phyloP scores from a whole-genome alignment of 2,329 filamentous ascomycete genomes.

The Paecilomyces niveus region DNA sequence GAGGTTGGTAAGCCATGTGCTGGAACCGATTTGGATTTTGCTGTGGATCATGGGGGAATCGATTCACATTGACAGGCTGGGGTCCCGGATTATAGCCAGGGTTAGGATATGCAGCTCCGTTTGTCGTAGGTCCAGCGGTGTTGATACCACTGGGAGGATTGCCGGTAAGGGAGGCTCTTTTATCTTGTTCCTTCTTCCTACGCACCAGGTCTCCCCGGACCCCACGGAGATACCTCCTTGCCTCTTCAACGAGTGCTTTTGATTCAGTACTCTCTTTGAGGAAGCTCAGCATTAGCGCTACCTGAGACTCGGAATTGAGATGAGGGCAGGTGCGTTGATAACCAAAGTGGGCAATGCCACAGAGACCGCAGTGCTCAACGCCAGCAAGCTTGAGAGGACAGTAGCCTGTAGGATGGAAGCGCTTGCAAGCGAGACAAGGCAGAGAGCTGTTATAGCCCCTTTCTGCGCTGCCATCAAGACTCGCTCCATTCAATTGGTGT shows the following conservation, averaged over 20 bases:
- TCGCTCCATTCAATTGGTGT: background rate
- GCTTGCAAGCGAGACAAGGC: constrained; percentile 48
- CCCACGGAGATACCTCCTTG: constrained; percentile 50
- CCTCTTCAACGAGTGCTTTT: constrained; percentile 45
- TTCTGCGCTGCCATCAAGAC: constrained; percentile 13
- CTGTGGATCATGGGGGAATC: background rate
- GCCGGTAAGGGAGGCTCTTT: background rate
- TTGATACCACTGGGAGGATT: background rate
- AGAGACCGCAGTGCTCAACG: constrained; percentile 56
- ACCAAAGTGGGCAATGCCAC: constrained; percentile 57
- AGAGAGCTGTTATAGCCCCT: background rate
- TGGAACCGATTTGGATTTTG: background rate
- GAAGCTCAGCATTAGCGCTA: constrained; percentile 57
- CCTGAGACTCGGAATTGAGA: constrained; percentile 55
- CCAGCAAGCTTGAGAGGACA: constrained; percentile 56
- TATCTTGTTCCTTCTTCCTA: constrained; percentile 32
- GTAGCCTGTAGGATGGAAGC: constrained; percentile 48
- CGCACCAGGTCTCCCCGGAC: constrained; percentile 51
- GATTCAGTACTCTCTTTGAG: constrained; percentile 54
- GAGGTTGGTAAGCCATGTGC: background rate
- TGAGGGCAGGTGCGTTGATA: constrained; percentile 53
- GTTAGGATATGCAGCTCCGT: background rate
- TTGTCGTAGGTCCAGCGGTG: background rate
- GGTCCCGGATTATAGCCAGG: background rate
- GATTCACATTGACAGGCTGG: background rate